Percentiles rank a stretch among this genome's conserved stretches.
These are phyloP conservation scores for Dichotomopilus funicola DNA, from an alignment of 2,329 filamentous ascomycete species.

Conservation along the genomic window DNA sequence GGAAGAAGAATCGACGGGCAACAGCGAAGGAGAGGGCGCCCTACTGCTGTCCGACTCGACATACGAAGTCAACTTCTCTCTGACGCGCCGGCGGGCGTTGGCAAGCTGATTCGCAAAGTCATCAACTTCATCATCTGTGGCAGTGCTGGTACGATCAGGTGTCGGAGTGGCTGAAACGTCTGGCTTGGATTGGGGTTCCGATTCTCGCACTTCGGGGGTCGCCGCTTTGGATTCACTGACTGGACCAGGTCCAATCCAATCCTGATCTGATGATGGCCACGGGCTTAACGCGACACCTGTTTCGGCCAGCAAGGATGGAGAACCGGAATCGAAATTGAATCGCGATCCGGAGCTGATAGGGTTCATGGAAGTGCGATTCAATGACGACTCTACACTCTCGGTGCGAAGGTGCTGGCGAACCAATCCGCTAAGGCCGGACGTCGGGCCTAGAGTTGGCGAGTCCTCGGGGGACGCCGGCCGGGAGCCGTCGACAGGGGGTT, in stretches of 20 bases:
- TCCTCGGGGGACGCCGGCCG: slow-evolving; percentile 42
- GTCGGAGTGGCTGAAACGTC: slow-evolving; percentile 5
- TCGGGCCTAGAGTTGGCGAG: slow-evolving; percentile 69
- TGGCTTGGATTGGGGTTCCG: not conserved
- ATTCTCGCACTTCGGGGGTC: slow-evolving; percentile 5
- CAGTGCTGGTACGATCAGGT: slow-evolving; percentile 16
- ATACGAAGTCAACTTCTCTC: slow-evolving; percentile 65
- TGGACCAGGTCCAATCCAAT: slow-evolving; percentile 20
- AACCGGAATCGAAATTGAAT: slow-evolving; percentile 31
- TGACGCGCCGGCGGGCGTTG: slow-evolving; percentile 61
- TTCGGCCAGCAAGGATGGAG: slow-evolving; percentile 27
- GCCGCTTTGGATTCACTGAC: slow-evolving; percentile 7
- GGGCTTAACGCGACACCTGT: slow-evolving; percentile 35
- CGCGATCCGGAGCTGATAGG: slow-evolving; percentile 34
- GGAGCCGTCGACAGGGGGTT: slow-evolving; percentile 16
- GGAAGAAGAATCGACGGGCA: slow-evolving; percentile 31
- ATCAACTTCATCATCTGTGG: slow-evolving; percentile 50
- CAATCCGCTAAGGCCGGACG: slow-evolving; percentile 67
- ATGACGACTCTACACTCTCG: slow-evolving; percentile 74
- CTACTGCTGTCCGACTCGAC: slow-evolving; percentile 54
- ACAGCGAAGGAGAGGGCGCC: slow-evolving; percentile 36
- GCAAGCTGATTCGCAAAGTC: slow-evolving; percentile 70
- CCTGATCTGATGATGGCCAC: slow-evolving; percentile 37
- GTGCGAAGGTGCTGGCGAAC: slow-evolving; percentile 78
- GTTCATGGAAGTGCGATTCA: slow-evolving; percentile 52